These are phyloP conservation scores for Trametes meyenii DNA, from an alignment of 768 basidiomycete species.

Conservation along the genomic window DNA sequence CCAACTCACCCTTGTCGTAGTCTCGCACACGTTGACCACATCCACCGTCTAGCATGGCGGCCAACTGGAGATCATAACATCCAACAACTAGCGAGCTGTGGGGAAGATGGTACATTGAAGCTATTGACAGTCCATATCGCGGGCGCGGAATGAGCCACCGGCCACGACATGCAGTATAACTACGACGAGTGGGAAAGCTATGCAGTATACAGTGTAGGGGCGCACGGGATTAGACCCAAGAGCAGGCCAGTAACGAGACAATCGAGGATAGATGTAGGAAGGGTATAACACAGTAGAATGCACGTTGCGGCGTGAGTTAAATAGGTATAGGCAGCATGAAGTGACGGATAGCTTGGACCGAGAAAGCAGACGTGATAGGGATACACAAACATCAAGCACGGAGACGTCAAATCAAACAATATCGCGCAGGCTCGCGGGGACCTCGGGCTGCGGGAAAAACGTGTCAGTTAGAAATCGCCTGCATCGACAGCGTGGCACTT, in stretches of 20 bases:
- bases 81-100: conserved; percentile 76
- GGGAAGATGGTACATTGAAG: conserved; percentile 91
- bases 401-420: conserved; percentile 61
- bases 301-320: conserved; percentile 48
- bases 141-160: conserved; percentile 51
- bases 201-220: conserved; percentile 67
- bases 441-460: conserved; percentile 70
- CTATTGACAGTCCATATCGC: conserved; percentile 63
- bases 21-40: conserved; percentile 72
- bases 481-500: conserved; percentile 35
- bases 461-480: conserved; percentile 26
- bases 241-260: conserved; percentile 65
- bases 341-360: conserved; percentile 33
- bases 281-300: conserved; percentile 70
- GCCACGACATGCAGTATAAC: conserved; percentile 38
- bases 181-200: conserved; percentile 37
- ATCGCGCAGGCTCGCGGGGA: conserved; percentile 88
- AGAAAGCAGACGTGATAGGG: conserved; percentile 56
- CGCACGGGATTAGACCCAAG: conserved; percentile 45
- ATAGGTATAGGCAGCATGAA: conserved; percentile 45
- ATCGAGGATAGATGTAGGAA: conserved; percentile 49
- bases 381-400: conserved; percentile 67
- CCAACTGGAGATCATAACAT: conserved; percentile 40
- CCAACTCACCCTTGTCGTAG: conserved; percentile 42
- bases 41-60: conserved; percentile 84